Percentiles rank a stretch among this genome's conserved stretches.
phyloP scores from a whole-genome alignment of 495 filamentous ascomycete genomes.

The Penicillium ochrochloron region DNA sequence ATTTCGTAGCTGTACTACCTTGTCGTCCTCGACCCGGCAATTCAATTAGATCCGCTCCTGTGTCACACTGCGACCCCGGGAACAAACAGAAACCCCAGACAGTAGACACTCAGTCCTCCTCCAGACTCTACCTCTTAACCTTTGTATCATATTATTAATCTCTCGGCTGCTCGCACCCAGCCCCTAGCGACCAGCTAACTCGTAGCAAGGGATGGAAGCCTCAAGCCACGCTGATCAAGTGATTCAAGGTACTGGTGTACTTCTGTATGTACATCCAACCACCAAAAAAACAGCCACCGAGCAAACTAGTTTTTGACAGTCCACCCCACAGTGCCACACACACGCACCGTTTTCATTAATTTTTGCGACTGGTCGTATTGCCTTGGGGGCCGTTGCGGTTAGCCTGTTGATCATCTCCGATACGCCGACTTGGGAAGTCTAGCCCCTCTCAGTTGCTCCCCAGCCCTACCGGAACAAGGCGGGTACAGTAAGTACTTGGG shows the following conservation, averaged over 20 bases:
- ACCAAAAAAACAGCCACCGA: neutral
- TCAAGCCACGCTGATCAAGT: neutral
- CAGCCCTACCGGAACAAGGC: constrained; percentile 3
- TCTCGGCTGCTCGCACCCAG: constrained; percentile 5
- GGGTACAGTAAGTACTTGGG: too few relatives aligned
- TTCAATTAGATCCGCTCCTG: neutral
- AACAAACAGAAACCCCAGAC: neutral
- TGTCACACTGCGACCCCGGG: neutral
- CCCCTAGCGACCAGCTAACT: too few relatives aligned
- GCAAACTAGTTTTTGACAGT: neutral
- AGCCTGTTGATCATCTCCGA: neutral
- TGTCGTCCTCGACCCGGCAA: neutral
- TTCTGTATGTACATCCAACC: neutral
- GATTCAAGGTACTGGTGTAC: too few relatives aligned
- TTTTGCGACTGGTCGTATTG: constrained; percentile 3
- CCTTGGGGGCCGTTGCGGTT: neutral
- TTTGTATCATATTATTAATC: neutral
- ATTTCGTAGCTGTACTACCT: neutral
- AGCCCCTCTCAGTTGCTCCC: neutral
- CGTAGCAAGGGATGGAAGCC: constrained; percentile 2
- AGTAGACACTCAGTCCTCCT: neutral
- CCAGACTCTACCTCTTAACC: neutral
- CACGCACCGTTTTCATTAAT: neutral
- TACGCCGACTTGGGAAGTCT: neutral
- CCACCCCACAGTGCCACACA: neutral